Conservation (phyloP, 768 basidiomycete species). For the Fomitopsis pulvina region DNA sequence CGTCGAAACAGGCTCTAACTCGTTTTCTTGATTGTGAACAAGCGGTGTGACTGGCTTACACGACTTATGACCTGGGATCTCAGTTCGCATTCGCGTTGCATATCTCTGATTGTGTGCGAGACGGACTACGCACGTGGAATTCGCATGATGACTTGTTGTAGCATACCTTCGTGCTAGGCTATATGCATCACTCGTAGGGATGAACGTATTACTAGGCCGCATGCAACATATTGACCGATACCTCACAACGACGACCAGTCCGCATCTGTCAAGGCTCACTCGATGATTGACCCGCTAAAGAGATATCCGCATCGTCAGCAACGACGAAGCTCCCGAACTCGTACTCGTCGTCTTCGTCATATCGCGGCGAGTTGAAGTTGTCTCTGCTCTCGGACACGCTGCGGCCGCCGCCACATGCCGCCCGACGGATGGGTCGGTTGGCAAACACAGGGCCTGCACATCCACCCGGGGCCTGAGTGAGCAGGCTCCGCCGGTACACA, state of each 20-base stretch:
- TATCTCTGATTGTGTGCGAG: too few species aligned
- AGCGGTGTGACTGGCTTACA: not conserved
- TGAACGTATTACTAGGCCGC: too few species aligned
- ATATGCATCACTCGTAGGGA: too few species aligned
- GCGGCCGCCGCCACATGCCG: too few species aligned
- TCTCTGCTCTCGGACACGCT: too few species aligned
- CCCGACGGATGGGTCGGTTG: constrained; percentile 37
- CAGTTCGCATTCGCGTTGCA: too few species aligned
- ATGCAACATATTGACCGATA: not conserved
- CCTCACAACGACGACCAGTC: not conserved
- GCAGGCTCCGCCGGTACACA: constrained; percentile 62
- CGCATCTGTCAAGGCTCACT: not conserved
- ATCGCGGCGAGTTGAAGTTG: constrained; percentile 64
- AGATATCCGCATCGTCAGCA: constrained; percentile 67
- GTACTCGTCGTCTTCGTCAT: constrained; percentile 56
- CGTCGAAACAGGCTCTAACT: constrained; percentile 29
- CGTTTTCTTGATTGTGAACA: not conserved
- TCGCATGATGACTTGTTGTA: too few species aligned
- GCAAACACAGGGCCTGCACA: constrained; percentile 46
- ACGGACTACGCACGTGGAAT: too few species aligned
- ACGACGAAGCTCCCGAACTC: constrained; percentile 76
- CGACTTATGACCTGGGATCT: not conserved
- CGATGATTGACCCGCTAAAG: constrained; percentile 19
- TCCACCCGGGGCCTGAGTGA: constrained; percentile 54
- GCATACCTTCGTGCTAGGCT: too few species aligned